A percentile compares a stretch with the other conserved stretches of the same genome.
Conservation (phyloP, 208 protist species). For the Leishmania turanica region DNA sequence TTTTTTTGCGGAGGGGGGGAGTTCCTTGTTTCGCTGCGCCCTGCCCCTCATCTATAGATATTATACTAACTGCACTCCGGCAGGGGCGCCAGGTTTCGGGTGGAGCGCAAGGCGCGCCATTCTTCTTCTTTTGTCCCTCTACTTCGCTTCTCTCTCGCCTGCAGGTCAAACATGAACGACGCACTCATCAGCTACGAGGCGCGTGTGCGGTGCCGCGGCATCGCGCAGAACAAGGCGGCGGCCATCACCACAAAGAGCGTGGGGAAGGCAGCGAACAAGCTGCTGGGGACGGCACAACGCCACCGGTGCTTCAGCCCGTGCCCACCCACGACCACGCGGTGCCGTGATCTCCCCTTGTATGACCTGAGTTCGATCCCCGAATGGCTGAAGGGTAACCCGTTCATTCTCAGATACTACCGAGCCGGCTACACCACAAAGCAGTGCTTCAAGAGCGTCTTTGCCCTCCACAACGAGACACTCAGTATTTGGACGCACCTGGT, state of each 20-base stretch:
- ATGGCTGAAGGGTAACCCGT: constrained; percentile 58
- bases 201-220: constrained; percentile 17
- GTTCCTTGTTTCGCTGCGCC: not conserved
- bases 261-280: constrained; percentile 22
- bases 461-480: constrained; percentile 86
- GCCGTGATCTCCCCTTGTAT: constrained; percentile 44
- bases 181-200: constrained; percentile 21
- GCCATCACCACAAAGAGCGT: constrained; percentile 16
- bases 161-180: constrained; percentile 9
- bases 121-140: not conserved
- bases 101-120: not conserved
- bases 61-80: not conserved
- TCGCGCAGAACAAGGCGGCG: constrained; percentile 12
- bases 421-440: constrained; percentile 66
- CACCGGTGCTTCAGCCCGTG: constrained; percentile 6
- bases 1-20: not conserved
- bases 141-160: not conserved
- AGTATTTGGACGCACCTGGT: constrained; percentile 87
- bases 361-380: constrained; percentile 35
- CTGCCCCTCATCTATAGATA: not conserved
- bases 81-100: not conserved
- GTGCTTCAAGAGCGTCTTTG: constrained; percentile 69
- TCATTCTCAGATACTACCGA: constrained; percentile 68
- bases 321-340: constrained; percentile 6
- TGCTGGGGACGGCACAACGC: constrained; percentile 24